These are phyloP conservation scores for Lachancea sp. DNA, from an alignment of 805 yeast genomes.

Conservation along the genomic window DNA sequence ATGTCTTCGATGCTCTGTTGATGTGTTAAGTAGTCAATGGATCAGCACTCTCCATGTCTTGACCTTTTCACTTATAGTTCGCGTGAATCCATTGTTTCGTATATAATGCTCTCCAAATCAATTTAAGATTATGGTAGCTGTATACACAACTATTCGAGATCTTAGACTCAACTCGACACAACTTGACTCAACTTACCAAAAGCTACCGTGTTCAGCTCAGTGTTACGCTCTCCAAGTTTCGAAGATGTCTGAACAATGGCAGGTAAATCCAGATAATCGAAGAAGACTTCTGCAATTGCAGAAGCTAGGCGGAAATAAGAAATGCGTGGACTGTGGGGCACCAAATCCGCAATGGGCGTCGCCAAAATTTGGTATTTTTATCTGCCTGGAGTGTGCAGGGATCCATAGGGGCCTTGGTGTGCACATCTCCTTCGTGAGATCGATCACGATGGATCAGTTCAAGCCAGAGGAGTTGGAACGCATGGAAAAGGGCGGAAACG, in stretches of 20 bases:
- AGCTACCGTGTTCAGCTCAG: background rate
- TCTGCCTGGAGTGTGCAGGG: conserved; percentile 97
- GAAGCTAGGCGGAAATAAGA: conserved; percentile 74
- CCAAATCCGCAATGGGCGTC: conserved; percentile 99
- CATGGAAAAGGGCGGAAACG: conserved; percentile 95
- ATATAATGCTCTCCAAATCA: background rate
- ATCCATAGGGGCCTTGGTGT: conserved; percentile 93
- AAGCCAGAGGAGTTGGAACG: conserved; percentile 83
- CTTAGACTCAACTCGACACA: too few relatives aligned
- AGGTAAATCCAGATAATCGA: conserved; percentile 89
- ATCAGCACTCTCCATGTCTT: too few relatives aligned
- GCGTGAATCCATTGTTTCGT: background rate
- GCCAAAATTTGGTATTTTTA: conserved; percentile 94
- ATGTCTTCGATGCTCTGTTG: too few relatives aligned
- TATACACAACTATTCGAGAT: too few relatives aligned
- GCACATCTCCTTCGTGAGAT: conserved; percentile 91
- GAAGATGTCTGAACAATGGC: conserved; percentile 58
- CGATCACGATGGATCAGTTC: conserved; percentile 98
- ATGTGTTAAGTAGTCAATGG: too few relatives aligned
- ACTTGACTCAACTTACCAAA: background rate
- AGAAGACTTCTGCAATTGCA: conserved; percentile 72
- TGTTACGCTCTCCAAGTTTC: background rate
- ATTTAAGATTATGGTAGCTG: too few relatives aligned
- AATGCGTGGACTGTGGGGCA: conserved; percentile 89
- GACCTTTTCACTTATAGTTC: too few relatives aligned